These are phyloP conservation scores for Monosporozyma aquatica DNA, from an alignment of 805 yeast species.

Conservation along the genomic window DNA sequence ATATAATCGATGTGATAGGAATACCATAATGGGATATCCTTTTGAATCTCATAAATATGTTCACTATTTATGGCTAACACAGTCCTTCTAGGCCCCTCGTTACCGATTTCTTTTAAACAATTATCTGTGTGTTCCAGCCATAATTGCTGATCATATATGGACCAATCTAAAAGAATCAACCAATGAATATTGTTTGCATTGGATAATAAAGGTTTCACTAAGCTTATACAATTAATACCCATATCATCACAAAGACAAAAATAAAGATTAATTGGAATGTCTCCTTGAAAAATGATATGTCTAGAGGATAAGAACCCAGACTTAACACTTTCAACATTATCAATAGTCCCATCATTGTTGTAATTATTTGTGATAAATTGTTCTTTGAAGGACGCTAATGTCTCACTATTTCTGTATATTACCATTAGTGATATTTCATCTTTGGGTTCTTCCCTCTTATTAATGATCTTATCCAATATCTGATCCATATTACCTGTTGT, in stretches of 20 bases:
- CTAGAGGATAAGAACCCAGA: neutral
- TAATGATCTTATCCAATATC: neutral
- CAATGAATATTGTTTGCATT: slow-evolving; percentile 3
- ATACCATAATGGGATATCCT: slow-evolving; percentile 16
- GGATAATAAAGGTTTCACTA: slow-evolving; percentile 1
- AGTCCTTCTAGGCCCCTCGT: slow-evolving; percentile 4
- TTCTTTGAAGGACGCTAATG: neutral
- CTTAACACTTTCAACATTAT: no score
- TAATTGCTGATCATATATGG: slow-evolving; percentile 10
- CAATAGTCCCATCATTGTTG: no score
- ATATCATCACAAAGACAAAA: neutral
- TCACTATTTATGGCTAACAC: slow-evolving; percentile 14
- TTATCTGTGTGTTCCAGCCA: slow-evolving; percentile 16
- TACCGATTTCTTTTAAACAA: slow-evolving; percentile 1
- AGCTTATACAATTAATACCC: neutral
- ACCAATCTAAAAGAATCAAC: slow-evolving; percentile 21
- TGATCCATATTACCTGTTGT: neutral
- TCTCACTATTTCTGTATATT: neutral
- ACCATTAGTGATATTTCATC: neutral
- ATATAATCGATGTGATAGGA: slow-evolving; percentile 18
- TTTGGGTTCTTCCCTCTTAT: neutral
- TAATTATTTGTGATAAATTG: neutral
- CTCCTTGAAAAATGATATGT: neutral
- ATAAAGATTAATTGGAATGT: neutral
- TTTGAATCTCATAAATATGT: slow-evolving; percentile 13